These are phyloP conservation scores for Aureobasidium mangrovei DNA, from an alignment of 2,329 filamentous ascomycete species.

Conservation along the genomic window DNA sequence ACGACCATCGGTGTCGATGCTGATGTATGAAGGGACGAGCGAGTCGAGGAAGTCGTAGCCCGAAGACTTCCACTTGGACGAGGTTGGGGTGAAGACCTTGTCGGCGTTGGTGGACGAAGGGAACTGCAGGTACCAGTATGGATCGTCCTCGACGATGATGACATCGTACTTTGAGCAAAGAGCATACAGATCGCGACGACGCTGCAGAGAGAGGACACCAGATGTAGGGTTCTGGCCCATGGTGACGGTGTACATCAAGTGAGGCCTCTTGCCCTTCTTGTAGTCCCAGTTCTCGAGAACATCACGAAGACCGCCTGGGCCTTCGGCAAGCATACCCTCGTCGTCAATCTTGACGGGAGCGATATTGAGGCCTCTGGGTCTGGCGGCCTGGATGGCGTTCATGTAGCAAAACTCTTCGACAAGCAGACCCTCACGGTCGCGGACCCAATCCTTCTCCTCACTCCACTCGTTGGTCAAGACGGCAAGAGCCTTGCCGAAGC, in stretches of 20 bases:
- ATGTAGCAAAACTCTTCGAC: slow-evolving; percentile 75
- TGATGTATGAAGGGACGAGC: slow-evolving; percentile 73
- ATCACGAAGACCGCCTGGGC: slow-evolving; percentile 65
- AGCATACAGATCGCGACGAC: slow-evolving; percentile 69
- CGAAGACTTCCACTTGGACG: slow-evolving; percentile 41
- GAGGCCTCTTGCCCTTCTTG: slow-evolving; percentile 63
- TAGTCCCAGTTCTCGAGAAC: slow-evolving; percentile 77
- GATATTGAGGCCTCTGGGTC: slow-evolving; percentile 62
- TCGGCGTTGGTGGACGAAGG: slow-evolving; percentile 52
- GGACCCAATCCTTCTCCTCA: slow-evolving; percentile 55
- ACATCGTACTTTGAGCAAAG: slow-evolving; percentile 78
- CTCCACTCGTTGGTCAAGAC: slow-evolving; percentile 70
- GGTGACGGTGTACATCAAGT: slow-evolving; percentile 85
- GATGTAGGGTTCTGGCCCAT: slow-evolving; percentile 86
- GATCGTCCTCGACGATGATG: slow-evolving; percentile 87
- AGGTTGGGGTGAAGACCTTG: slow-evolving; percentile 16
- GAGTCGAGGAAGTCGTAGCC: slow-evolving; percentile 76
- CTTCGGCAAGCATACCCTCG: slow-evolving; percentile 68
- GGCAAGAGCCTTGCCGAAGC: slow-evolving; percentile 68
- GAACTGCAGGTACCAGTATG: slow-evolving; percentile 92
- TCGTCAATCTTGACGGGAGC: slow-evolving; percentile 67
- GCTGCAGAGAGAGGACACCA: slow-evolving; percentile 61
- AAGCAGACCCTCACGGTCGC: slow-evolving; percentile 66
- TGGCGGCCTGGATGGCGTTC: slow-evolving; percentile 60
- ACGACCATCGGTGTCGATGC: slow-evolving; percentile 73